These are phyloP conservation scores for Auriscalpium microsporum DNA, from an alignment of 768 basidiomycete genomes.

Conservation along the genomic window DNA sequence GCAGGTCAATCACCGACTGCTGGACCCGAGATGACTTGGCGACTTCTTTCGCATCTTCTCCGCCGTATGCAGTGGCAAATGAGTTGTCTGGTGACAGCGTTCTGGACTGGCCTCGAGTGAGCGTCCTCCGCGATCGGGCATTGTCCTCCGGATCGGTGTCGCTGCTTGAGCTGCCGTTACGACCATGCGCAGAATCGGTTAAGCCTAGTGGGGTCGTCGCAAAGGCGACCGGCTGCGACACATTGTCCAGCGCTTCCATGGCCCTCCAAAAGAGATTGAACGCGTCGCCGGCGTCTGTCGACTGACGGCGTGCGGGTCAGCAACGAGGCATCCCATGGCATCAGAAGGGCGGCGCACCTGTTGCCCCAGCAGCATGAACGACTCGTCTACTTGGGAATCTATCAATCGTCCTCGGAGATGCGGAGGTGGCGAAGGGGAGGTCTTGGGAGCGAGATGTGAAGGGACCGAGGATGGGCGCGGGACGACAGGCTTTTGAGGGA, in stretches of 20 bases:
- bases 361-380: conserved; percentile 83
- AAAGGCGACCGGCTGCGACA: conserved; percentile 79
- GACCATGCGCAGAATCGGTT: conserved; percentile 27
- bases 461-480: conserved; percentile 20
- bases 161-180: conserved; percentile 50
- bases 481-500: conserved; percentile 50
- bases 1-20: conserved; percentile 15
- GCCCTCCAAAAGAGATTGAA: conserved; percentile 88
- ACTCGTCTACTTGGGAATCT: conserved; percentile 62
- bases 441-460: conserved; percentile 17
- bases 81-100: conserved; percentile 23
- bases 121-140: conserved; percentile 41
- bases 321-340: not conserved
- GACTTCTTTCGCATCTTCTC: conserved; percentile 8
- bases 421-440: conserved; percentile 39
- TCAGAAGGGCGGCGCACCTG: conserved; percentile 37
- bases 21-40: conserved; percentile 7
- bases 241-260: conserved; percentile 78
- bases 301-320: conserved; percentile 7
- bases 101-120: conserved; percentile 25
- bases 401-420: conserved; percentile 37
- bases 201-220: conserved; percentile 66
- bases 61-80: conserved; percentile 14
- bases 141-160: conserved; percentile 61
- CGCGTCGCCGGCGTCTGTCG: conserved; percentile 64